Conservation (phyloP, 306 rosid genomes). For the Inga laurina region DNA sequence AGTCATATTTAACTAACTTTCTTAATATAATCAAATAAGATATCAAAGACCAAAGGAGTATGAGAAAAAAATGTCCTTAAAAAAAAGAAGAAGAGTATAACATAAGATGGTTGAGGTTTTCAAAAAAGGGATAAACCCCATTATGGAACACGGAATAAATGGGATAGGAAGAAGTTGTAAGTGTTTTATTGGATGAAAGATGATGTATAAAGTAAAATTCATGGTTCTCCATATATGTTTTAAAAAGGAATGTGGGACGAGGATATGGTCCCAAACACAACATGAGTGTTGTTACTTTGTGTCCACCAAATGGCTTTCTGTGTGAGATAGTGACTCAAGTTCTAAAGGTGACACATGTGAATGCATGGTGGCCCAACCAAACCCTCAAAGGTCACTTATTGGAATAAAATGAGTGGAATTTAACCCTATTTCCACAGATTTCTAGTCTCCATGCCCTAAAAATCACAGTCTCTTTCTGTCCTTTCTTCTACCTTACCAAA, state of each 20-base stretch:
- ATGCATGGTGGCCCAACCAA: background rate
- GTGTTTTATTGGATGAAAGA: background rate
- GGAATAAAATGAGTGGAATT: too few relatives aligned
- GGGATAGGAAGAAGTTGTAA: background rate
- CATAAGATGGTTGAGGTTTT: background rate
- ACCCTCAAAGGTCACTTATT: background rate
- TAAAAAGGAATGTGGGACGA: background rate
- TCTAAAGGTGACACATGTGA: background rate
- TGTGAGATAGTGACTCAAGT: background rate
- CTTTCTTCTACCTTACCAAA: background rate
- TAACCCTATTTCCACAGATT: background rate
- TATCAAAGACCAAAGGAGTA: too few relatives aligned
- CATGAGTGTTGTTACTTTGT: background rate
- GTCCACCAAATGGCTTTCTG: background rate
- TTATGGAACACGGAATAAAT: background rate
- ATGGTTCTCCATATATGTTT: background rate
- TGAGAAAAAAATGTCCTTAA: too few relatives aligned
- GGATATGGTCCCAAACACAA: constrained; percentile 6
- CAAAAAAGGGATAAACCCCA: background rate
- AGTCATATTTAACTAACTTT: too few relatives aligned
- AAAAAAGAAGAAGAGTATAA: background rate
- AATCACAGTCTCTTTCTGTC: background rate
- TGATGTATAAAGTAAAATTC: background rate
- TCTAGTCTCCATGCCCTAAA: background rate
- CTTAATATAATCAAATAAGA: too few relatives aligned